These are phyloP conservation scores for Sergeia podlipaevii DNA, from an alignment of 208 protist species.

Conservation along the genomic window DNA sequence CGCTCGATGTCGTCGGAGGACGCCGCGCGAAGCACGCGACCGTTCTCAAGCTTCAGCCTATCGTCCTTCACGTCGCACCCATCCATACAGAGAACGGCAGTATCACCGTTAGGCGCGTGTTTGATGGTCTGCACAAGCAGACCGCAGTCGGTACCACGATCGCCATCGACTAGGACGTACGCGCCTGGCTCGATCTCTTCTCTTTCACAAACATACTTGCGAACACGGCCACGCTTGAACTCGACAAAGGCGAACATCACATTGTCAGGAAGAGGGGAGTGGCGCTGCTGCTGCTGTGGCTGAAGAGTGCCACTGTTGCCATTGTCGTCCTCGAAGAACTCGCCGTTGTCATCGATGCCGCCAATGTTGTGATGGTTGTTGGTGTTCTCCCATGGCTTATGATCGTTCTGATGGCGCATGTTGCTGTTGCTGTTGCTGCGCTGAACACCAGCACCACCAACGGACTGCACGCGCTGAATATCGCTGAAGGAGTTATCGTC, in stretches of 20 bases:
- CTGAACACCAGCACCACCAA: neutral
- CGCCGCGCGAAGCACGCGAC: slow-evolving; percentile 63
- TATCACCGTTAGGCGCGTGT: slow-evolving; percentile 32
- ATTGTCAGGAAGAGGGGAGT: neutral
- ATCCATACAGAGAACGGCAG: slow-evolving; percentile 63
- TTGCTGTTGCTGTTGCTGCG: slow-evolving; percentile 1
- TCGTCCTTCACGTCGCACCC: slow-evolving; percentile 56
- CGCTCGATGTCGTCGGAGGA: slow-evolving; percentile 67
- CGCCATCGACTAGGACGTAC: slow-evolving; percentile 88
- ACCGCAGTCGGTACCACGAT: slow-evolving; percentile 83
- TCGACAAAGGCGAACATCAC: slow-evolving; percentile 75
- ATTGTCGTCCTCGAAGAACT: neutral
- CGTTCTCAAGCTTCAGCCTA: slow-evolving; percentile 77
- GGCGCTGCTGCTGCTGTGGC: slow-evolving; percentile 9
- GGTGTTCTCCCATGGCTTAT: slow-evolving; percentile 6
- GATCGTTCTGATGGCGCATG: slow-evolving; percentile 1
- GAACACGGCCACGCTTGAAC: slow-evolving; percentile 77
- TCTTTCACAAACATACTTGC: slow-evolving; percentile 65
- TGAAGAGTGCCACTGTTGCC: slow-evolving; percentile 13
- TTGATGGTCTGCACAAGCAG: slow-evolving; percentile 72
- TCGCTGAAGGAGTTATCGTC: too few species aligned
- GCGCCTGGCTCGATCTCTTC: slow-evolving; percentile 53
- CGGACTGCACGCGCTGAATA: too few species aligned
- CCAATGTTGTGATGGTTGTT: slow-evolving; percentile 13
- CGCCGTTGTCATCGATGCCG: neutral